Conservation (phyloP, 176 grass and related monocot species). For the Tuctoria greenei region DNA sequence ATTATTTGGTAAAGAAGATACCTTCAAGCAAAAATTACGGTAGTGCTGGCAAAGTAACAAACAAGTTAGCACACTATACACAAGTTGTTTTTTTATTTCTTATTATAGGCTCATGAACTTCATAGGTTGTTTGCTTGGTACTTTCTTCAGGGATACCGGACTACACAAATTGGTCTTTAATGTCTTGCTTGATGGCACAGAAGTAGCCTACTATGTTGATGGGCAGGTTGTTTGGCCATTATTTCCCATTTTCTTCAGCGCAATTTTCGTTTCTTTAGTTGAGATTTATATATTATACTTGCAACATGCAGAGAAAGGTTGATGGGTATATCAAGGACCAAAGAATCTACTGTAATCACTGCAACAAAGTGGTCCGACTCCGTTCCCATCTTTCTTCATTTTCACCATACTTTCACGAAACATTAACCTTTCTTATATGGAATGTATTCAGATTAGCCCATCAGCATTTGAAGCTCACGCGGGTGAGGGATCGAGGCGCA, state of each 20-base stretch:
- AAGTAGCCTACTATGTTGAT: constrained; percentile 80
- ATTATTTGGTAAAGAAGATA: constrained; percentile 44
- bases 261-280: constrained; percentile 13
- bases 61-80: constrained; percentile 60
- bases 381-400: constrained; percentile 5
- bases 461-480: constrained; percentile 98
- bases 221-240: constrained; percentile 63
- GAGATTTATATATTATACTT: constrained; percentile 27
- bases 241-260: constrained; percentile 24
- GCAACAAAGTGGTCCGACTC: constrained; percentile 71
- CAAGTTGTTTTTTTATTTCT: constrained; percentile 7
- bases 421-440: constrained; percentile 38
- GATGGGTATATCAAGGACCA: constrained; percentile 93
- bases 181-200: constrained; percentile 84
- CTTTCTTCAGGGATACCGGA: constrained; percentile 57
- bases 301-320: constrained; percentile 63
- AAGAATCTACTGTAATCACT: constrained; percentile 94
- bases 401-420: not conserved
- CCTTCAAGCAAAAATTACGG: constrained; percentile 53
- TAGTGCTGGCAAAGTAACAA: constrained; percentile 68
- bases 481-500: constrained; percentile 75
- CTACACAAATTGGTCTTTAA: constrained; percentile 81
- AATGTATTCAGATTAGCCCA: constrained; percentile 79
- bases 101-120: constrained; percentile 24
- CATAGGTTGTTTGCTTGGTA: constrained; percentile 13